Conservation (phyloP, 805 yeast species). For the Komagataella populi region DNA sequence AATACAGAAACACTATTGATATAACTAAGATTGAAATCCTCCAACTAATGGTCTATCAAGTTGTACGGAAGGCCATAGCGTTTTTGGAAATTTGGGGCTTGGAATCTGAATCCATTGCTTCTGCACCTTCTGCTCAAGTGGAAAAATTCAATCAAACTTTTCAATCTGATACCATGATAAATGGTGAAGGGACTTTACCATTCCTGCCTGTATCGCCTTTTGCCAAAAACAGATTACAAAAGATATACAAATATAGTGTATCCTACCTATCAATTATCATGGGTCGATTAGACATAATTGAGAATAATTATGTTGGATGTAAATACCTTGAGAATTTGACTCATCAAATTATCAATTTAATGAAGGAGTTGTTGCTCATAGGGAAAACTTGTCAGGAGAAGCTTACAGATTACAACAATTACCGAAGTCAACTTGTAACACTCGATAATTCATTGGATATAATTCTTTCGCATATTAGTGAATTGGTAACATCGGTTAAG, state of each 20-base stretch:
- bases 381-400: constrained; percentile 9
- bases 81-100: constrained; percentile 64
- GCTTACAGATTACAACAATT: constrained; percentile 7
- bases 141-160: constrained; percentile 4
- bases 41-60: constrained; percentile 52
- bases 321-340: constrained; percentile 51
- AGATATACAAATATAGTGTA: constrained; percentile 44
- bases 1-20: constrained; percentile 51
- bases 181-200: background rate
- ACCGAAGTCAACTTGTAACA: background rate
- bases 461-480: constrained; percentile 45
- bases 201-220: constrained; percentile 33
- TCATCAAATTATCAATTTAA: constrained; percentile 52
- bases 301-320: constrained; percentile 59
- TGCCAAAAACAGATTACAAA: constrained; percentile 50
- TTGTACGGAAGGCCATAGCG: constrained; percentile 45
- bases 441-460: constrained; percentile 41
- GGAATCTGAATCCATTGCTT: constrained; percentile 33
- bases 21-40: constrained; percentile 45
- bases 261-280: constrained; percentile 52
- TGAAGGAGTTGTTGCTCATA: constrained; percentile 37
- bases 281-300: constrained; percentile 70
- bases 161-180: constrained; percentile 4
- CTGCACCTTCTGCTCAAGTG: constrained; percentile 7
- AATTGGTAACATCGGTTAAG: constrained; percentile 51